Percentiles rank a stretch among this genome's conserved stretches.
These are phyloP conservation scores for Linanthus parryae DNA, from an alignment of 148 eudicot species.

Conservation along the genomic window DNA sequence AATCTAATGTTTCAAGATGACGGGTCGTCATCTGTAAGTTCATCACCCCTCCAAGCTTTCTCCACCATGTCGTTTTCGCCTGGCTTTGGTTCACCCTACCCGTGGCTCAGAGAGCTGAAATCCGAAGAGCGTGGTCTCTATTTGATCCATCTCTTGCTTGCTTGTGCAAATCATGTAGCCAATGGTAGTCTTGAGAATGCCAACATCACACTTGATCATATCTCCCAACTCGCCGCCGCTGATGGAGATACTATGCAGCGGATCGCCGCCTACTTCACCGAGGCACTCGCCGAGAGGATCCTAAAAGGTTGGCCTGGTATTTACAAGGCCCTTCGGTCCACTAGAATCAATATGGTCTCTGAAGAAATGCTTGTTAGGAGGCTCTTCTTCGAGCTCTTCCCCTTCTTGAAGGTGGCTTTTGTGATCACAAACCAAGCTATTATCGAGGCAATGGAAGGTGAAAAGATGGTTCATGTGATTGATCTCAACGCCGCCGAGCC, in stretches of 20 bases:
- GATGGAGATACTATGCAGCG: constrained; percentile 98
- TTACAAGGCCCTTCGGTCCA: constrained; percentile 67
- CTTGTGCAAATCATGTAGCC: constrained; percentile 90
- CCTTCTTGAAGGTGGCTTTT: constrained; percentile 72
- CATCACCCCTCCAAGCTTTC: constrained; percentile 64
- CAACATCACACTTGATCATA: constrained; percentile 75
- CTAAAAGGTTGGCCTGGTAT: constrained; percentile 85
- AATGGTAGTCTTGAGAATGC: constrained; percentile 69
- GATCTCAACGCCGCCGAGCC: constrained; percentile 81
- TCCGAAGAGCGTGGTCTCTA: constrained; percentile 89
- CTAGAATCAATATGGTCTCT: constrained; percentile 38
- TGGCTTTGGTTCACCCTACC: constrained; percentile 49
- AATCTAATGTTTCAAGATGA: constrained; percentile 85
- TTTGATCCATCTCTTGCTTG: constrained; percentile 73
- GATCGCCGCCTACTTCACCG: constrained; percentile 84
- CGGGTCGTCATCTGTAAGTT: constrained; percentile 73
- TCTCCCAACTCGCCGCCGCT: constrained; percentile 76
- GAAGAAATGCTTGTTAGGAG: constrained; percentile 60
- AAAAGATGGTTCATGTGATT: constrained; percentile 88
- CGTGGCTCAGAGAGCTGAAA: constrained; percentile 82
- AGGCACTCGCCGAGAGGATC: constrained; percentile 76
- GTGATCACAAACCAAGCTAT: constrained; percentile 78
- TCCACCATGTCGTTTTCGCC: constrained; percentile 59
- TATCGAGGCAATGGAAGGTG: constrained; percentile 92
- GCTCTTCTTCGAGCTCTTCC: constrained; percentile 72